Percentiles rank a stretch among this genome's conserved stretches.
phyloP scores from a whole-genome alignment of 2,329 filamentous ascomycete species.

The Penicillium thymicola region DNA sequence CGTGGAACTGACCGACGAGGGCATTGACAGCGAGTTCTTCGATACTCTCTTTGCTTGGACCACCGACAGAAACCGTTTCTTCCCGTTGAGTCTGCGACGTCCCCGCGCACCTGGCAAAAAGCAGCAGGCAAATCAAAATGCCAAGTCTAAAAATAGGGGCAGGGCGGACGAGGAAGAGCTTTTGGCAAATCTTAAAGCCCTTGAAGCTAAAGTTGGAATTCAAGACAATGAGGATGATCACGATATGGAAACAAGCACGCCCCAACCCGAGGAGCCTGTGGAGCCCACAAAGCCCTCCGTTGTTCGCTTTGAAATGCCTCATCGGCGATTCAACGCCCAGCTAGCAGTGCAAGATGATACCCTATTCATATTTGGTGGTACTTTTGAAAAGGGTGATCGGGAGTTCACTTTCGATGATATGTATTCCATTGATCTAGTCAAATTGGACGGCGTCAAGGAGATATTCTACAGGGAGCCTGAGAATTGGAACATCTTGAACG shows the following conservation, averaged over 20 bases:
- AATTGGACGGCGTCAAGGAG: conserved; percentile 89
- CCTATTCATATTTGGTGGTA: conserved; percentile 91
- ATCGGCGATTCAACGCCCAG: conserved; percentile 86
- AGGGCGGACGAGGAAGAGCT: conserved; percentile 92
- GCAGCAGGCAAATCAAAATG: conserved; percentile 42
- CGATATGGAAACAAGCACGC: conserved; percentile 40
- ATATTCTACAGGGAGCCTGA: conserved; percentile 81
- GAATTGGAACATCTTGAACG: conserved; percentile 71
- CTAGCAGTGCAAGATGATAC: conserved; percentile 88
- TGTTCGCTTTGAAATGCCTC: conserved; percentile 77
- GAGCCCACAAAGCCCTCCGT: conserved; percentile 58
- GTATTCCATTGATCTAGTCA: conserved; percentile 89
- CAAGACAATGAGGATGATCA: conserved; percentile 49
- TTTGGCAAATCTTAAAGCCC: conserved; percentile 76
- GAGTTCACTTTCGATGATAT: conserved; percentile 96
- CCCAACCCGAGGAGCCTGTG: conserved; percentile 53
- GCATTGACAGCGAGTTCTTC: conserved; percentile 97
- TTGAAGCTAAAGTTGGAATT: conserved; percentile 71
- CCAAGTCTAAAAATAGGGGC: conserved; percentile 62
- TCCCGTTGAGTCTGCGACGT: conserved; percentile 74
- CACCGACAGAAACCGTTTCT: conserved; percentile 91
- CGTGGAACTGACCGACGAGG: conserved; percentile 85
- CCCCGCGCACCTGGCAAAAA: conserved; percentile 66
- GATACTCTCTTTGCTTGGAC: conserved; percentile 91
- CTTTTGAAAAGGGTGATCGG: conserved; percentile 88